Evolutionary conservation across 2,329 filamentous ascomycete genomes (phyloP).

Genomic region (Diaporthe aspalathi): DNA sequence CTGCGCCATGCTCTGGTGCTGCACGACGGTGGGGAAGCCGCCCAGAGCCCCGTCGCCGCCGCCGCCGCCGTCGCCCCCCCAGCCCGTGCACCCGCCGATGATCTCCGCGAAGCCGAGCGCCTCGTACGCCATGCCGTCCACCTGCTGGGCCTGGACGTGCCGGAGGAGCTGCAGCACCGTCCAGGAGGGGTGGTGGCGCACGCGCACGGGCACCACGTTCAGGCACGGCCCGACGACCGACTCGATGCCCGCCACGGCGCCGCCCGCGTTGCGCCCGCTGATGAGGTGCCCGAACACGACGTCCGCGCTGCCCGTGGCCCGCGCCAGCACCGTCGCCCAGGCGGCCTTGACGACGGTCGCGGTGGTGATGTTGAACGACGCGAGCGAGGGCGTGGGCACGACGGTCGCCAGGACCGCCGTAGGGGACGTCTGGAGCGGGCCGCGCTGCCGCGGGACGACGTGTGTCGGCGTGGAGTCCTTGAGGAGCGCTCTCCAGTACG

Average conservation of each 20-base stretch:
- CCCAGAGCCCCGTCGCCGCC: too few relatives aligned
- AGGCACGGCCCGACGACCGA: not conserved
- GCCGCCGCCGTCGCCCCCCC: not conserved
- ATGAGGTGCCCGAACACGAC: constrained; percentile 56
- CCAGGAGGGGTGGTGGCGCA: not conserved
- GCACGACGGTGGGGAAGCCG: not conserved
- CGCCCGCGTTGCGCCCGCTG: constrained; percentile 51
- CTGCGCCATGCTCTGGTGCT: constrained; percentile 14
- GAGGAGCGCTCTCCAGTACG: constrained; percentile 7
- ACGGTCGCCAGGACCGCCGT: not conserved
- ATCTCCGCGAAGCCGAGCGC: constrained; percentile 3
- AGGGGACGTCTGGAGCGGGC: not conserved
- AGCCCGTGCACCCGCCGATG: constrained; percentile 5
- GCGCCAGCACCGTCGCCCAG: constrained; percentile 55
- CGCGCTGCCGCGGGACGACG: not conserved
- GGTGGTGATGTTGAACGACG: constrained; percentile 46
- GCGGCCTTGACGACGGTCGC: constrained; percentile 59
- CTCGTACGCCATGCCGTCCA: constrained; percentile 10
- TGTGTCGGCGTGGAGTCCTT: not conserved
- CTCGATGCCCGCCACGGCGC: constrained; percentile 45
- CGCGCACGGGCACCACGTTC: constrained; percentile 4
- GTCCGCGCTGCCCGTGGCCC: constrained; percentile 50
- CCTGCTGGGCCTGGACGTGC: constrained; percentile 12
- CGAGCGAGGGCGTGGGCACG: constrained; percentile 3
- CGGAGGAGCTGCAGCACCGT: not conserved